These are phyloP conservation scores for Tillandsia leiboldiana DNA, from an alignment of 176 grass and related monocot genomes.

Conservation along the genomic window DNA sequence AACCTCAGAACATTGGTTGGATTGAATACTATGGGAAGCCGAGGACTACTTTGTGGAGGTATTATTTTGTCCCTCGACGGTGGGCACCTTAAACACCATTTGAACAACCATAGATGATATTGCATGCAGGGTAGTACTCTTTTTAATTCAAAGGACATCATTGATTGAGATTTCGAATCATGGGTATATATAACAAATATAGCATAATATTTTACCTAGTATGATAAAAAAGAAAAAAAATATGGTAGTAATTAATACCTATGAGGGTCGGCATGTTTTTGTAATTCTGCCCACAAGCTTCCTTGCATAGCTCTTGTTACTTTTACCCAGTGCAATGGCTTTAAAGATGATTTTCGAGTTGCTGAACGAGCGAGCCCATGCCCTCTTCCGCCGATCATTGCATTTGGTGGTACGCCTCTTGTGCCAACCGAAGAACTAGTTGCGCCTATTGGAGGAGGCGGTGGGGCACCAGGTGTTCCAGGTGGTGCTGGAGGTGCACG, in stretches of 20 bases:
- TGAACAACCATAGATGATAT: no score
- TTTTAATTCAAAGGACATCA: no score
- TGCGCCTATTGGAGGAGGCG: slow-evolving; percentile 34
- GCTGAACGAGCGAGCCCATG: slow-evolving; percentile 38
- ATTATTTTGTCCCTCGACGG: no score
- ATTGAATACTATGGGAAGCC: no score
- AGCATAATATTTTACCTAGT: background rate
- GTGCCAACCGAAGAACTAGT: slow-evolving; percentile 21
- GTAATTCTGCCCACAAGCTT: slow-evolving; percentile 91
- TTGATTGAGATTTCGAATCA: no score
- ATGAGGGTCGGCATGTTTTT: slow-evolving; percentile 59
- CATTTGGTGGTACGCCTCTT: slow-evolving; percentile 32
- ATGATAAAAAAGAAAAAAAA: background rate
- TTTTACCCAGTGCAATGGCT: slow-evolving; percentile 91
- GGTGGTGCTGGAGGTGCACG: slow-evolving; percentile 21
- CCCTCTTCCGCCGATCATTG: slow-evolving; percentile 54
- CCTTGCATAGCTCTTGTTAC: slow-evolving; percentile 86
- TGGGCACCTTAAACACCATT: no score
- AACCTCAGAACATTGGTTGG: no score
- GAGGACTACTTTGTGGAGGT: no score
- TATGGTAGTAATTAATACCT: slow-evolving; percentile 41
- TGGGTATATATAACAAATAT: slow-evolving; percentile 1
- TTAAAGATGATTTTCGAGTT: slow-evolving; percentile 54
- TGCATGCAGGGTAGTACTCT: no score
- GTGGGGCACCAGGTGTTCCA: slow-evolving; percentile 1